Base-by-base conservation (phyloP, 768 basidiomycete species). In the Hericium coralloides region DNA sequence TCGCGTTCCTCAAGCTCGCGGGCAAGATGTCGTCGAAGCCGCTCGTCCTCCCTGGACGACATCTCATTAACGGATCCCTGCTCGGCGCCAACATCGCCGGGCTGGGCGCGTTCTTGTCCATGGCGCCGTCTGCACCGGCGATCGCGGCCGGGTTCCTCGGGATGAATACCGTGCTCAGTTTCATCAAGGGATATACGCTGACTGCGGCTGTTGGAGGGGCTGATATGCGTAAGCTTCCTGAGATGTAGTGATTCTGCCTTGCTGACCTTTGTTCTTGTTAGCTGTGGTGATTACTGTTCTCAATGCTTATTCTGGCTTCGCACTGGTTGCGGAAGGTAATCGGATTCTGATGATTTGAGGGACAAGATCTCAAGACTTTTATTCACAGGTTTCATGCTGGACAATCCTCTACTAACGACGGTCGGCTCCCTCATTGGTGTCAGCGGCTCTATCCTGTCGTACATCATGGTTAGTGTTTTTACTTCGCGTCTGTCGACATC, bases 151-250 rank as follows among this genome's bases (percentile, higher is more conserved):
- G 83, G 5, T 93, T 85, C 71, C 75, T 94, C 1, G 80, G 84
- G 43, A 79, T 79, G 17, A 92, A 89, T 63, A 75, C 92, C 1
- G 59, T 82, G 2, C 73, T 94, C 53, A 92, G 89, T 65, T 93
- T 93, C 70, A 77, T 88, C 59, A 90, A 91, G 66, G 92, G 92
- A 4, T 88, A 78, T 69, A 94, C 92, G 0, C 89, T 89, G 2
- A 92, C 91, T 9, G 87, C 92, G 12, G 89, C 92, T n/a, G 90
- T 94, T 60, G 92, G 92, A 52, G 92, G 92, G 12, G 92, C 92
- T 25, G 92, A 94, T 66, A 94, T 94, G 92, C 92, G 90, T 92
- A 64, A 56, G 88, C 77, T 6, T 17, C 38, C 38, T 36, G 17
- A 12, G 25, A n/a, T 20, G 20, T 15, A 9, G 12, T 38, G 31